phyloP scores from a whole-genome alignment of 495 filamentous ascomycete genomes.

The Antarctomyces pellizariae region DNA sequence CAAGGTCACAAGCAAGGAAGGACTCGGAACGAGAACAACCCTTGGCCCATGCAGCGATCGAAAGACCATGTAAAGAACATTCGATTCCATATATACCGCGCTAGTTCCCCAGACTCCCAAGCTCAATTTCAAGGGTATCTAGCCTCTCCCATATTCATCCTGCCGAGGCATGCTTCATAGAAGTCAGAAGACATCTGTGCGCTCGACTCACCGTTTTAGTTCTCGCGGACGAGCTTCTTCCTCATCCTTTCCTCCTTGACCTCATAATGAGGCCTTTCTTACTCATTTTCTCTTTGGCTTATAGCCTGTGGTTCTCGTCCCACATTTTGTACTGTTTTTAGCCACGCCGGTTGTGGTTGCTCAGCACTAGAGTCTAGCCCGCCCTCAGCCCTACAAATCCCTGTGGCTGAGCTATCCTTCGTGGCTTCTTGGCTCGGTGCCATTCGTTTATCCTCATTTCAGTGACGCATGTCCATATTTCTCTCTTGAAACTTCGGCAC shows the following conservation, averaged over 20 bases:
- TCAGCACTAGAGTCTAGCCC: too few species aligned
- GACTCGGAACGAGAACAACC: too few species aligned
- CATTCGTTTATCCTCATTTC: neutral
- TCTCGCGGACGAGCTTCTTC: too few species aligned
- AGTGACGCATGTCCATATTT: neutral
- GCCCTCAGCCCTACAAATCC: neutral
- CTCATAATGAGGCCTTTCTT: neutral
- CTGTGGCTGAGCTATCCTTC: neutral
- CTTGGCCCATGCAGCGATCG: too few species aligned
- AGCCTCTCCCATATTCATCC: neutral
- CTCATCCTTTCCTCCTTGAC: neutral
- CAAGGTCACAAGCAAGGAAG: too few species aligned
- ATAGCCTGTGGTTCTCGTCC: too few species aligned
- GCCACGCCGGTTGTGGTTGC: too few species aligned
- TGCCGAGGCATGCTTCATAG: neutral
- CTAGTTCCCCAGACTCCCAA: too few species aligned
- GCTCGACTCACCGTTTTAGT: neutral
- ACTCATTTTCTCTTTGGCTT: too few species aligned
- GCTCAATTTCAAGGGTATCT: conserved; percentile 4
- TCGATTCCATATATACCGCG: too few species aligned
- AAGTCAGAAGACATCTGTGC: neutral
- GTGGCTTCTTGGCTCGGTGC: neutral
- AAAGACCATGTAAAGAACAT: too few species aligned
- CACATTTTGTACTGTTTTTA: too few species aligned
- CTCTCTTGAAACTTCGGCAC: neutral